Evolutionary conservation across 768 basidiomycete species (phyloP).

Genomic region (Neoboletus magnificus): DNA sequence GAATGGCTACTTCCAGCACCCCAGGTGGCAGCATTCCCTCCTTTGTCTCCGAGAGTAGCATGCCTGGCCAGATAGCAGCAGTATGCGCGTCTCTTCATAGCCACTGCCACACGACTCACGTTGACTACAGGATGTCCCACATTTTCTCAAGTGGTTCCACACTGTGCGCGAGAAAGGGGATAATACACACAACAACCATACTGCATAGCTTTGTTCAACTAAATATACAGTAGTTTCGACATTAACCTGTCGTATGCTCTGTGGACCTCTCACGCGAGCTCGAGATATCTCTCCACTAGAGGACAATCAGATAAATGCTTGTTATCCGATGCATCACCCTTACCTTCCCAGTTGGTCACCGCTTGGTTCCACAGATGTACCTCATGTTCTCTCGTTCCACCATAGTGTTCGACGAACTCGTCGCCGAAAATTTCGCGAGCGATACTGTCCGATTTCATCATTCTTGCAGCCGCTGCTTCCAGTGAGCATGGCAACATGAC

Average conservation of each 20-base stretch:
- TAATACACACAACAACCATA: not conserved
- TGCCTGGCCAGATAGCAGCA: slow-evolving; percentile 61
- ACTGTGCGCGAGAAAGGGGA: slow-evolving; percentile 23
- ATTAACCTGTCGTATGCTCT: not conserved
- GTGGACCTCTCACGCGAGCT: slow-evolving; percentile 51
- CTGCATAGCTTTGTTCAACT: not conserved
- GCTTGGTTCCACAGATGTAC: slow-evolving; percentile 83
- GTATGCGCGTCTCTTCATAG: slow-evolving; percentile 32
- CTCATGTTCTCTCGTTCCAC: slow-evolving; percentile 93
- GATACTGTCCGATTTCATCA: slow-evolving; percentile 75
- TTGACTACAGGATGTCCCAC: slow-evolving; percentile 59
- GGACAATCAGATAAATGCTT: slow-evolving; percentile 7
- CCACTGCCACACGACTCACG: not conserved
- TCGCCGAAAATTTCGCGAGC: slow-evolving; percentile 88
- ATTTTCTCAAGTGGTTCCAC: slow-evolving; percentile 67
- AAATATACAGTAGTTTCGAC: not conserved
- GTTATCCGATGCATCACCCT: slow-evolving; percentile 19
- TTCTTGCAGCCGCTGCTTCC: slow-evolving; percentile 72
- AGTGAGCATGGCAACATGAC: slow-evolving; percentile 77
- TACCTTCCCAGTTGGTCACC: slow-evolving; percentile 94
- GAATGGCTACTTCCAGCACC: slow-evolving; percentile 74
- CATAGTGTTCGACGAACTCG: slow-evolving; percentile 91
- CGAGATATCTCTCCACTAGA: slow-evolving; percentile 81
- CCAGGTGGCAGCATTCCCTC: slow-evolving; percentile 68
- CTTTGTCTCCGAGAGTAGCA: slow-evolving; percentile 57